Conservation (phyloP, 306 rosid genomes). For the Trichosanthes cucumerina region DNA sequence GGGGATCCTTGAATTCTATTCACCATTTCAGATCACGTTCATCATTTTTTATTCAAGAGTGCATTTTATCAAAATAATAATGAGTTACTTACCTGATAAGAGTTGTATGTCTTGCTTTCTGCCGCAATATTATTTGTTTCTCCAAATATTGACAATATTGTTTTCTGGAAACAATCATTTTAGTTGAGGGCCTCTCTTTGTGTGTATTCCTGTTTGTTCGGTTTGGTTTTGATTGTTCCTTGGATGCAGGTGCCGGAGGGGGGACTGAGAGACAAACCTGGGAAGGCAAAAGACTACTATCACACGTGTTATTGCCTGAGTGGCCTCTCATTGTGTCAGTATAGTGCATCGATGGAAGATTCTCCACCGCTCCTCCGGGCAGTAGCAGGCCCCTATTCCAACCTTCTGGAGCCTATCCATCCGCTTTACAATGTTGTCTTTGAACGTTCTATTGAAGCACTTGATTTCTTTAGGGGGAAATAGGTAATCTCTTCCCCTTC, state of each 20-base stretch:
- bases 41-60: not conserved
- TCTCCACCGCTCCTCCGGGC: constrained; percentile 43
- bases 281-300: constrained; percentile 61
- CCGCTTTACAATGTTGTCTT: constrained; percentile 71
- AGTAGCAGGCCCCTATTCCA: constrained; percentile 61
- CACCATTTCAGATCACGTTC: not conserved
- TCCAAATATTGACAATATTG: not conserved
- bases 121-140: not conserved
- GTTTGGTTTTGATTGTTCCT: not conserved
- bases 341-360: constrained; percentile 45
- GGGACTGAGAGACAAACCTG: constrained; percentile 83
- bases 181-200: not conserved
- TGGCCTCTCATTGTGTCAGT: constrained; percentile 76
- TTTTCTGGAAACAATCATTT: not conserved
- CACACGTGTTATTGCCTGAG: constrained; percentile 93
- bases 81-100: not conserved
- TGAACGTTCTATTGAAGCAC: constrained; percentile 58
- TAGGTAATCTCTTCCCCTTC: constrained; percentile 16
- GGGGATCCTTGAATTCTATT: not conserved
- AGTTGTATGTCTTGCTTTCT: not conserved
- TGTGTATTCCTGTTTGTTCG: not conserved
- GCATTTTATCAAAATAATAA: not conserved
- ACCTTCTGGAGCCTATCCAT: constrained; percentile 70
- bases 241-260: constrained; percentile 57
- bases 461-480: constrained; percentile 36